These are phyloP conservation scores for Tinospora cordifolia DNA, from an alignment of 164 flowering plant species.

Conservation along the genomic window DNA sequence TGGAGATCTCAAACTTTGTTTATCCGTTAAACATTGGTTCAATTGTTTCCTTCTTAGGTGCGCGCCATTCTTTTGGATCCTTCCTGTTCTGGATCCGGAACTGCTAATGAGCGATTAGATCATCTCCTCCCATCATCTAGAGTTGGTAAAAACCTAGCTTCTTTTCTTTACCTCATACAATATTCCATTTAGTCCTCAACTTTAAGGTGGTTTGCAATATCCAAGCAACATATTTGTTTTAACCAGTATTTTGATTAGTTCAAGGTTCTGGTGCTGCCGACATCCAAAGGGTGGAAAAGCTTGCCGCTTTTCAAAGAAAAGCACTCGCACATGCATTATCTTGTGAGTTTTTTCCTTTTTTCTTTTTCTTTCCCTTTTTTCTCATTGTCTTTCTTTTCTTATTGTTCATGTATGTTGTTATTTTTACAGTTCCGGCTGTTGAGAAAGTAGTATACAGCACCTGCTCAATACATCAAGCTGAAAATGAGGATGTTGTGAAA, in stretches of 20 bases:
- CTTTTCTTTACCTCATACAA: neutral
- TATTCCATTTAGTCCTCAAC: neutral
- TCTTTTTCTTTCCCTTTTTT: neutral
- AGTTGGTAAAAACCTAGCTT: conserved; percentile 30
- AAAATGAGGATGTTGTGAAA: conserved; percentile 81
- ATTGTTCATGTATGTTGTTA: neutral
- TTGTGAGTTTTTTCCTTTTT: conserved; percentile 32
- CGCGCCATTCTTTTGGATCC: conserved; percentile 88
- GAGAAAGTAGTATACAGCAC: conserved; percentile 54
- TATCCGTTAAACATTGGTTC: neutral
- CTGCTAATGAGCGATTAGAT: conserved; percentile 65
- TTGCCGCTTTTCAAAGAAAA: conserved; percentile 51
- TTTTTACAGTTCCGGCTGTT: conserved; percentile 30
- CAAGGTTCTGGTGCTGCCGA: conserved; percentile 22
- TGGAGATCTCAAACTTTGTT: neutral
- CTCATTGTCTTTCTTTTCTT: neutral
- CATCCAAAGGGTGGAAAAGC: conserved; percentile 36
- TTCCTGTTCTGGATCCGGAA: conserved; percentile 97
- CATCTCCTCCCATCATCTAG: conserved; percentile 74
- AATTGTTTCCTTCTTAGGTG: conserved; percentile 32
- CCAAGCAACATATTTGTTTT: neutral
- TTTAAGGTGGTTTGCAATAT: neutral
- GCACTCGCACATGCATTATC: conserved; percentile 63
- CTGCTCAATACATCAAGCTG: conserved; percentile 80
- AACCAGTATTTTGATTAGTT: conserved; percentile 12